These are phyloP conservation scores for Lyophyllum atratum DNA, from an alignment of 768 basidiomycete genomes.

Conservation along the genomic window DNA sequence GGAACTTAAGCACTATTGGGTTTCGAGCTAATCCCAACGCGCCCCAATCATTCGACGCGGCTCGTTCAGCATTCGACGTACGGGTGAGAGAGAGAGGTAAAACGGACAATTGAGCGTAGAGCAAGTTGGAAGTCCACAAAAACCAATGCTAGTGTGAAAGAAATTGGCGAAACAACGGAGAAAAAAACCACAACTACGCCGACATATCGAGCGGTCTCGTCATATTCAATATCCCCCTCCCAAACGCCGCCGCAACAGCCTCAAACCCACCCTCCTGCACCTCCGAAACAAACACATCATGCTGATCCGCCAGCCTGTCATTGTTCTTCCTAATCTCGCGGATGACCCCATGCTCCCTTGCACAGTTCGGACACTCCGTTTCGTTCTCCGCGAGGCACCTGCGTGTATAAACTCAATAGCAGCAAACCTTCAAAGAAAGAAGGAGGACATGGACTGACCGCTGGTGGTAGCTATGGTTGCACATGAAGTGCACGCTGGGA, in stretches of 20 bases:
- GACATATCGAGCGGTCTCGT: constrained; percentile 35
- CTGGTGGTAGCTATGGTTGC: constrained; percentile 95
- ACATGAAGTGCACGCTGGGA: constrained; percentile 97
- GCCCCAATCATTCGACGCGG: too few relatives aligned
- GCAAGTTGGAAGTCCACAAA: background rate
- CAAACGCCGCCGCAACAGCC: constrained; percentile 70
- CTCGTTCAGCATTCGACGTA: too few relatives aligned
- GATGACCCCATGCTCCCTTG: constrained; percentile 83
- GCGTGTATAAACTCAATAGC: background rate
- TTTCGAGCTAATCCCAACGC: too few relatives aligned
- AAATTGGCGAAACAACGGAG: background rate
- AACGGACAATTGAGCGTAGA: too few relatives aligned
- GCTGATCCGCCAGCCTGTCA: constrained; percentile 78
- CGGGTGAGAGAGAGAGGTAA: background rate
- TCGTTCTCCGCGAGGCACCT: constrained; percentile 92
- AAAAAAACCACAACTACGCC: background rate
- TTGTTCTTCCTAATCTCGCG: constrained; percentile 90
- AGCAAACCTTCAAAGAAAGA: background rate
- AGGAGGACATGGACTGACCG: constrained; percentile 47
- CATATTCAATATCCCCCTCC: constrained; percentile 61
- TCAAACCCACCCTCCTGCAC: constrained; percentile 74
- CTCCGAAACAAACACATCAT: constrained; percentile 77
- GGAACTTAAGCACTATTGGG: too few relatives aligned
- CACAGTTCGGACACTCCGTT: constrained; percentile 88
- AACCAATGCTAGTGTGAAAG: background rate